Conservation (phyloP, 768 basidiomycete genomes). For the Termitomyces sp. region DNA sequence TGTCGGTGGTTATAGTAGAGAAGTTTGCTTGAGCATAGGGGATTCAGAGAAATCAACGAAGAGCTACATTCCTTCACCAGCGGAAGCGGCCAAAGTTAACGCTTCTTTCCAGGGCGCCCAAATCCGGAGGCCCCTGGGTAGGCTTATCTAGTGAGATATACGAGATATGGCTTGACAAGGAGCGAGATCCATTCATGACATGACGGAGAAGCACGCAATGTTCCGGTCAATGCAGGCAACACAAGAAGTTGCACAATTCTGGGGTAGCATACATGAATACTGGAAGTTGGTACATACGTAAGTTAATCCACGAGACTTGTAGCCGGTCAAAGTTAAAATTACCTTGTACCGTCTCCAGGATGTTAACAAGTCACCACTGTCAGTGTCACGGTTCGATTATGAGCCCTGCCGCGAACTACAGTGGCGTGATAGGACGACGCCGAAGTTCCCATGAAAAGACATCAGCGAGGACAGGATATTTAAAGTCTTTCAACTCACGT, state of each 20-base stretch:
- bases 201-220: conserved; percentile 9
- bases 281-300: conserved; percentile 8
- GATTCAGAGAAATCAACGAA: neutral
- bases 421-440: neutral
- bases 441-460: neutral
- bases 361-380: neutral
- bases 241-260: conserved; percentile 9
- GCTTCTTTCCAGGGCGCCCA: conserved; percentile 15
- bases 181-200: conserved; percentile 10
- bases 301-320: conserved; percentile 1
- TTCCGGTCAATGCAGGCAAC: conserved; percentile 6
- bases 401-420: neutral
- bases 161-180: conserved; percentile 6
- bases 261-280: neutral
- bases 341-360: conserved; percentile 2
- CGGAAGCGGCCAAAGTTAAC: conserved; percentile 8
- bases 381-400: conserved; percentile 3
- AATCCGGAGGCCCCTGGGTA: conserved; percentile 2
- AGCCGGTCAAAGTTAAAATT: neutral
- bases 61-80: conserved; percentile 8
- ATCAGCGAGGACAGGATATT: neutral
- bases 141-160: conserved; percentile 6
- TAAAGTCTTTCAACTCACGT: conserved; percentile 13
- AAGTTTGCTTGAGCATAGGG: neutral
- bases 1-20: neutral